A percentile compares a stretch with the other conserved stretches of the same genome.
phyloP scores from a whole-genome alignment of 345 rosid genomes.

The Psidium guajava region DNA sequence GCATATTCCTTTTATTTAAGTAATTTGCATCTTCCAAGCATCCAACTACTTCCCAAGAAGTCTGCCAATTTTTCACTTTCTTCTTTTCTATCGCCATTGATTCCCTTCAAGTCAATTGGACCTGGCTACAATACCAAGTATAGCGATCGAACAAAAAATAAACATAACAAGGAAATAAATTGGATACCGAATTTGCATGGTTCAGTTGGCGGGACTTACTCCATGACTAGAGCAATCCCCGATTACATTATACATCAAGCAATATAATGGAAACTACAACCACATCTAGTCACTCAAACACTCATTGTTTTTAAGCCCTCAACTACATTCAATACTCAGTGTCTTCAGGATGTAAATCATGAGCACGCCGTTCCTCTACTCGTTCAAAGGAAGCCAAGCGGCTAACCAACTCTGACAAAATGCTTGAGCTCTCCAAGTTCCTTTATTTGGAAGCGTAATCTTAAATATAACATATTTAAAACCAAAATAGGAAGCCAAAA shows the following conservation, averaged over 20 bases:
- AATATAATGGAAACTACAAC: background rate
- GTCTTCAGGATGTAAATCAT: background rate
- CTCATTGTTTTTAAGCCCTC: background rate
- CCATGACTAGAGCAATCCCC: background rate
- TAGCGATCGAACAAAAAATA: background rate
- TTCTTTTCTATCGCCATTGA: background rate
- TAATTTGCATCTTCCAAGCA: background rate
- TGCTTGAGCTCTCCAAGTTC: background rate
- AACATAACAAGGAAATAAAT: background rate
- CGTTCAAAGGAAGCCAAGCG: background rate
- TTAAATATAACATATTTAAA: background rate
- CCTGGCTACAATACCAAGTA: background rate
- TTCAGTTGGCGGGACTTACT: background rate
- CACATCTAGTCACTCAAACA: background rate
- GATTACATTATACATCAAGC: background rate
- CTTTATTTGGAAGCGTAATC: background rate
- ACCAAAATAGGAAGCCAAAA: background rate
- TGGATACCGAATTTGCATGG: background rate
- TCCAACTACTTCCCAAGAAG: background rate
- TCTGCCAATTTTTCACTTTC: background rate
- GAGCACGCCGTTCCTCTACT: background rate
- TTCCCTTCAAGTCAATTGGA: background rate
- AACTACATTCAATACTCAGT: background rate
- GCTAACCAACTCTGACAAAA: background rate
- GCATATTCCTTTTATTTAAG: background rate